Conservation (phyloP, 169 alveolate species). For the Plasmodium vivax region DNA sequence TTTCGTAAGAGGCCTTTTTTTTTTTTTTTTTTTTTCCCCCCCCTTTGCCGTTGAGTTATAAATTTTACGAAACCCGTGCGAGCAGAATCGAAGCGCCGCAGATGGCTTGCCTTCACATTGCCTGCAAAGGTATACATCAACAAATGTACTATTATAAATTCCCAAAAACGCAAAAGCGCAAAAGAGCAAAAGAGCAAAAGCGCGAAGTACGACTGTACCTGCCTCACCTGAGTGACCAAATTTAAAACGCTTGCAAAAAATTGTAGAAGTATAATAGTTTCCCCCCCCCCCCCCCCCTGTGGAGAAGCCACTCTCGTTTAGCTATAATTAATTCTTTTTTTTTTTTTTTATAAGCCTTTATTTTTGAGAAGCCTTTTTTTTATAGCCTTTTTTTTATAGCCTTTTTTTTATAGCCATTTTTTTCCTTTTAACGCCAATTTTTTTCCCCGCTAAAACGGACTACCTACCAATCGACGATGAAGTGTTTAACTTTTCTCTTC, state of each 20-base stretch:
- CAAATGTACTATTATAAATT: background rate
- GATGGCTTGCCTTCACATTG: background rate
- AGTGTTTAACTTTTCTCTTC: conserved; percentile 3
- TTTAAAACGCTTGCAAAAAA: background rate
- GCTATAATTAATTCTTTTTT: background rate
- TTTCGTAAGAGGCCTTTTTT: background rate
- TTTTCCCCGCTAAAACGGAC: background rate
- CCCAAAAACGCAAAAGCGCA: too few species aligned
- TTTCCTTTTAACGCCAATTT: background rate
- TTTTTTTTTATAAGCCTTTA: background rate
- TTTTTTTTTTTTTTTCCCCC: background rate
- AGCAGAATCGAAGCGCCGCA: background rate
- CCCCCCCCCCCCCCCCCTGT: background rate
- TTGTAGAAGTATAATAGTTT: background rate
- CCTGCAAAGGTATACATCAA: background rate
- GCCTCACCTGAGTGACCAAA: background rate
- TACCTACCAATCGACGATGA: conserved; percentile 17
- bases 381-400: background rate
- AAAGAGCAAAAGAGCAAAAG: too few species aligned
- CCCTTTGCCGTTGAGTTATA: background rate
- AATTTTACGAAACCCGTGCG: background rate
- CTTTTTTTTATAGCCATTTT: background rate
- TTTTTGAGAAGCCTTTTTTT: background rate
- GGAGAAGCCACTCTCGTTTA: background rate
- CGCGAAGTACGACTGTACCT: background rate